phyloP scores from a whole-genome alignment of 345 rosid genomes.

The Anastatica hierochuntica region DNA sequence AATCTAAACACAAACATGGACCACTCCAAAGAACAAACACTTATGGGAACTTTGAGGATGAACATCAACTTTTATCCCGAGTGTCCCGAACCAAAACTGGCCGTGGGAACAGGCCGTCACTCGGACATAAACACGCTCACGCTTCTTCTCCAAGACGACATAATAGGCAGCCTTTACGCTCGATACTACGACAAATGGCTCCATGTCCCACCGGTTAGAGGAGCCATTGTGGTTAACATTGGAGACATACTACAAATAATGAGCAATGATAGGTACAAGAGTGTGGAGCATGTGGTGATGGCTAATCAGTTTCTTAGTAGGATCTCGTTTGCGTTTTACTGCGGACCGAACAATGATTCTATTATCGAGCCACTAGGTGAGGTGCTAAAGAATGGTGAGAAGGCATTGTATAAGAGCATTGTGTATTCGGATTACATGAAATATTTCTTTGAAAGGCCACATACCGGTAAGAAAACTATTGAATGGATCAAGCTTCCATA shows the following conservation, averaged over 20 bases:
- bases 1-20: conserved; percentile 16
- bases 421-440: conserved; percentile 9
- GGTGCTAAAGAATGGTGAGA: conserved; percentile 11
- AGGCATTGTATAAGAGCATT: neutral
- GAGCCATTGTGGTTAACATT: conserved; percentile 18
- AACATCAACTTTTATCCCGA: conserved; percentile 26
- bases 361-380: conserved; percentile 2
- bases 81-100: conserved; percentile 26
- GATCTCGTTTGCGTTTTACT: conserved; percentile 2
- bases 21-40: conserved; percentile 1
- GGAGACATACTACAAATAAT: conserved; percentile 16
- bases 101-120: conserved; percentile 24
- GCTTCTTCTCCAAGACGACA: conserved; percentile 23
- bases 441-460: conserved; percentile 6
- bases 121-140: conserved; percentile 23
- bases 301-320: conserved; percentile 1
- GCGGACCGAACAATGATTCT: neutral
- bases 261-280: conserved; percentile 20
- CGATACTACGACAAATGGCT: conserved; percentile 19
- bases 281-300: conserved; percentile 15
- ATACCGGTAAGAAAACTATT: conserved; percentile 3
- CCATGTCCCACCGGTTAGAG: conserved; percentile 12
- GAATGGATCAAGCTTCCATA: conserved; percentile 2
- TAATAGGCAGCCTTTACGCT: conserved; percentile 24
- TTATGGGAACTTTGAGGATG: conserved; percentile 21